phyloP scores from a whole-genome alignment of 2,329 filamentous ascomycete species.

The Aspergillus ruber region DNA sequence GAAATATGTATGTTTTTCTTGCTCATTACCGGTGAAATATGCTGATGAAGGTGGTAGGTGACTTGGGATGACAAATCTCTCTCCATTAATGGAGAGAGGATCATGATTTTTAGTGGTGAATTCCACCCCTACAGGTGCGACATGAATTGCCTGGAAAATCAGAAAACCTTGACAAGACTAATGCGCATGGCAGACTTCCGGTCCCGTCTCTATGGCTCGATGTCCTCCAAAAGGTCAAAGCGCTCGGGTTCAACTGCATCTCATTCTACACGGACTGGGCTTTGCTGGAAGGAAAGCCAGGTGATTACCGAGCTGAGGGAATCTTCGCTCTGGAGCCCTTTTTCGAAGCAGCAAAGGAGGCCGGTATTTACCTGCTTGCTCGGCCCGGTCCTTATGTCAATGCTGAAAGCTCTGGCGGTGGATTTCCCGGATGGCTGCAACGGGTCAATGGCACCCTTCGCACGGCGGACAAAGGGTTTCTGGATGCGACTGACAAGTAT shows the following conservation, averaged over 20 bases:
- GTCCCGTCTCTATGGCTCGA: constrained; percentile 62
- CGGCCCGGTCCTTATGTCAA: constrained; percentile 71
- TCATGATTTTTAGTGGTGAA: constrained; percentile 68
- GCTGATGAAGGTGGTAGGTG: constrained; percentile 33
- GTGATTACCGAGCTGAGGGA: constrained; percentile 63
- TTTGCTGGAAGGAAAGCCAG: constrained; percentile 65
- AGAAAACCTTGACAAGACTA: background rate
- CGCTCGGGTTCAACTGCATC: constrained; percentile 70
- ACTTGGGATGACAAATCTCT: constrained; percentile 69
- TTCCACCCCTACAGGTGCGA: constrained; percentile 60
- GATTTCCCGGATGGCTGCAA: constrained; percentile 74
- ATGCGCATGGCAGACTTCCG: constrained; percentile 41
- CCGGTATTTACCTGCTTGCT: constrained; percentile 71
- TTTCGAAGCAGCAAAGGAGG: constrained; percentile 65
- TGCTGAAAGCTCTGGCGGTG: constrained; percentile 68
- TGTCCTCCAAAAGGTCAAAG: constrained; percentile 75
- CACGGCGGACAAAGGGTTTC: constrained; percentile 55
- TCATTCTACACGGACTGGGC: constrained; percentile 79
- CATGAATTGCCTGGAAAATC: too few species aligned
- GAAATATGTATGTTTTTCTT: constrained; percentile 45
- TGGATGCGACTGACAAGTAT: constrained; percentile 62
- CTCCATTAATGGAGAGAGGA: constrained; percentile 61
- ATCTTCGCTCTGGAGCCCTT: constrained; percentile 68
- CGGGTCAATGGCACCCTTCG: constrained; percentile 59
- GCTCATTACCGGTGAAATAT: background rate